A percentile compares a stretch with the other conserved stretches of the same genome.
Conservation (phyloP, 768 basidiomycete genomes). For the Boletellus ananiceps region DNA sequence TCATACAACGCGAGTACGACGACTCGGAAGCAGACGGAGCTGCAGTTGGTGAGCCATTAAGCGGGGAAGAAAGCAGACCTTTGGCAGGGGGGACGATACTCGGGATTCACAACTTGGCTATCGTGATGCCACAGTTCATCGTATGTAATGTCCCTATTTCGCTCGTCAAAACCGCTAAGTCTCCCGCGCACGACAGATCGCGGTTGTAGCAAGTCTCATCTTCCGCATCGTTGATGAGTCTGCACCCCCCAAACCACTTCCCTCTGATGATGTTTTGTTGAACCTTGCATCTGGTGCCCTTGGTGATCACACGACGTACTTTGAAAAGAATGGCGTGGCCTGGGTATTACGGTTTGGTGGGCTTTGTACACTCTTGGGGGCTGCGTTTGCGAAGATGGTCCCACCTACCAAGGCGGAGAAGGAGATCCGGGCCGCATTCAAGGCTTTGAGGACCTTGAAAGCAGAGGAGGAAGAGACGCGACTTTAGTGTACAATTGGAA, state of each 20-base stretch:
- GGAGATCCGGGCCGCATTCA: constrained; percentile 78
- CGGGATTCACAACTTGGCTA: constrained; percentile 92
- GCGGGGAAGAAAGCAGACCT: constrained; percentile 35
- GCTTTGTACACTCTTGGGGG: constrained; percentile 76
- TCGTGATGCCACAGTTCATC: constrained; percentile 92
- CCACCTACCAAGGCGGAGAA: constrained; percentile 89
- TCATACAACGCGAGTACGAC: constrained; percentile 49
- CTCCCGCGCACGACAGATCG: constrained; percentile 51
- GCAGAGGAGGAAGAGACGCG: constrained; percentile 51
- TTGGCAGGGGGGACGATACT: constrained; percentile 87
- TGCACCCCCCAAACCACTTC: constrained; percentile 3
- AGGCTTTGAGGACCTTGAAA: constrained; percentile 71
- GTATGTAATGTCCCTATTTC: constrained; percentile 43
- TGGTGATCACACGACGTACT: constrained; percentile 51
- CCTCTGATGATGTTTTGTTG: constrained; percentile 30
- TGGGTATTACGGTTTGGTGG: constrained; percentile 95
- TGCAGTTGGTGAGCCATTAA: constrained; percentile 27
- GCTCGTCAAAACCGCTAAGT: neutral
- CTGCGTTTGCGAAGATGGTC: constrained; percentile 72
- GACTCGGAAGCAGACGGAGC: constrained; percentile 41
- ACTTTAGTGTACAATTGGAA: constrained; percentile 9
- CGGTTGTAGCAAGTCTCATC: constrained; percentile 79
- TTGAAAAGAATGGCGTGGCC: constrained; percentile 84
- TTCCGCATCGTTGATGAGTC: constrained; percentile 74
- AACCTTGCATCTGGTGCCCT: constrained; percentile 21